Base-by-base conservation (phyloP, 1,284 basidiomycete genomes). In the Blastosporella zonata region DNA sequence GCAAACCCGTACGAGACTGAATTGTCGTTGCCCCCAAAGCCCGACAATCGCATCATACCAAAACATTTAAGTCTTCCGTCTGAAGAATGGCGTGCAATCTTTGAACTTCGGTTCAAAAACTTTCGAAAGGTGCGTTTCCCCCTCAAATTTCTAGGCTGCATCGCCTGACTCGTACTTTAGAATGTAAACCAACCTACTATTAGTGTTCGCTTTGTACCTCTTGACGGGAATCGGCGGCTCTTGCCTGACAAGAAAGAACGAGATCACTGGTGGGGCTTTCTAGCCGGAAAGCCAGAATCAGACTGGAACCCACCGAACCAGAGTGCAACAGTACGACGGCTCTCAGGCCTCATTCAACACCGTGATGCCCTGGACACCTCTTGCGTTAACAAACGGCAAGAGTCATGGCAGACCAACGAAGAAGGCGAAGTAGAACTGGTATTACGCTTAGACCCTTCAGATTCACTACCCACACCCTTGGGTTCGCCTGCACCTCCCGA, bases 211-310 rank as follows among this genome's bases (percentile, higher is more conserved):
- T 61, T 67, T 43, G 52, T 53, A 57, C 59, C 64, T 35, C 52
- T 61, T 39, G 47, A 57, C 15, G 50, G 55, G 23, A 42, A 47
- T 31, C 64, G 52, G 23, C 75, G 67, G 52, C 48, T 73, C 27
- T 75, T 88, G 55, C 87, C 87, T 17, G 82, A 86, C 42, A 82
- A 75, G 61, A 81, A 78, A 60, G 79, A 86, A 48, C 73, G 87
- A 45, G 83, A 87, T 56, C 65, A 71, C 13, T 90, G 87, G 87
- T 90, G 88, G 87, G 75, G 74, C n/a, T 90, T 84, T 55, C 64
- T 90, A 2, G 67, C 78, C 36, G 87, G 87, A 21, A 71, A 72
- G 55, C 81, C 85, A n/a, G 77, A 81, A 58, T 72, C 72, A 35
- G 78, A 78, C 39, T 89, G 87, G 87, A 76, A 75, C 60, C 72